Base-by-base conservation (phyloP, 768 basidiomycete genomes). In the Heimioporus sp. region DNA sequence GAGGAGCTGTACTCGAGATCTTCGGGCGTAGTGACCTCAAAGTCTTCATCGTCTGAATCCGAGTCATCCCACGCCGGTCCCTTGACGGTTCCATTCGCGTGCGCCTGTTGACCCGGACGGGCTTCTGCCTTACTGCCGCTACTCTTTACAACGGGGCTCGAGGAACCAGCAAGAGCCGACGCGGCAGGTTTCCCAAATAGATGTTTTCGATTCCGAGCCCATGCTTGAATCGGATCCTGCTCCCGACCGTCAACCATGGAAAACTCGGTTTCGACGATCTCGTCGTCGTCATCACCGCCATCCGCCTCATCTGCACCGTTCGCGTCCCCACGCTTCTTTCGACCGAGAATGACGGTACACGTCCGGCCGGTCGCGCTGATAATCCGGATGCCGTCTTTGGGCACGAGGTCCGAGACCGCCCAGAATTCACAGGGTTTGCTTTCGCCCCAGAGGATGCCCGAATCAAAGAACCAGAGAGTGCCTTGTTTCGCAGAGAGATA, bases 371-470 rank as follows among this genome's bases (percentile, higher is more conserved):
- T 81, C 13, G 82, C 85, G 20, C 80, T 82, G 42, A 85, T 70
- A 20, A 87, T 65, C 43, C 80, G 61, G 57, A 82, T 70, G 15
- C 76, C 83, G 17, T 80, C 80, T 51, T 73, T 76, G 46, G 73
- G 68, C 16, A 79, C 64, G n/a, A 91, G 66, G 56, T 85, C 80
- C 41, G 76, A 72, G 20, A 86, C 67, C 4, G 82, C 69, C 83
- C 88, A 90, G 60, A 87, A 90, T 57, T 88, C 85, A 61, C 85
- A 88, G 3, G 87, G 87, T 56, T 86, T 86, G 61, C 79, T 80
- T 63, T 89, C 84, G 20, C 85, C 87, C 80, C 85, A 86, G 9
- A 91, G 75, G 15, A 91, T 75, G 7, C 87, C 89, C 20, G 73
- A 72, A 37, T 75, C 69, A 42, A 85, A 73, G 73, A 90, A 91